Evolutionary conservation across 352 stramenopile genomes (phyloP).

Genomic region (Aphanomyces stellatus): DNA sequence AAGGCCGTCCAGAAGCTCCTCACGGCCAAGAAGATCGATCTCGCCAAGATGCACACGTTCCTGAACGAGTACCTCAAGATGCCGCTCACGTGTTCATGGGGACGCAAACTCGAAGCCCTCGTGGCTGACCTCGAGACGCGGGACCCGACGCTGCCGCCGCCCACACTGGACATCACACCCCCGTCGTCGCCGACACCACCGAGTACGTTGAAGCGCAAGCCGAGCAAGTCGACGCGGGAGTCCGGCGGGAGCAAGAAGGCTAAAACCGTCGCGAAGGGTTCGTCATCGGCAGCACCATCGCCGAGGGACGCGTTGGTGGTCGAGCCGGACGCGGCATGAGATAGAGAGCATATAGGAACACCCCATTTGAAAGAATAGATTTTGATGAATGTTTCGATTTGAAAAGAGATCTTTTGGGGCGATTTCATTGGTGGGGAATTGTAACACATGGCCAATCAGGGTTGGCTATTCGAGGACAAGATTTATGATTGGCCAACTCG

Average conservation of each 20-base stretch:
- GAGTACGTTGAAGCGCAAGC: background rate
- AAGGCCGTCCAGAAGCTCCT: conserved; percentile 43
- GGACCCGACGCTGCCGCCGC: background rate
- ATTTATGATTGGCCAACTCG: too few species aligned
- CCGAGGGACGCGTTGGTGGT: background rate
- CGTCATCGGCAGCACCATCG: too few species aligned
- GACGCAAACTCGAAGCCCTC: conserved; percentile 27
- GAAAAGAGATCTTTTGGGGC: too few species aligned
- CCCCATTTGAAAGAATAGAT: background rate
- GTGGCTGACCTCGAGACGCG: background rate
- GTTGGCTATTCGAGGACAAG: too few species aligned
- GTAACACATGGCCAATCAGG: too few species aligned
- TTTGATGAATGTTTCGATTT: too few species aligned
- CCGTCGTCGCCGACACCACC: background rate
- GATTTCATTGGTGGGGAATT: too few species aligned
- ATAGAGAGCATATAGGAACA: background rate
- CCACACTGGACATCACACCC: conserved; percentile 11
- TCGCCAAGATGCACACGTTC: conserved; percentile 54
- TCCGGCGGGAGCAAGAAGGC: background rate
- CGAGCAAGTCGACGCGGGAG: background rate
- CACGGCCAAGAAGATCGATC: conserved; percentile 31
- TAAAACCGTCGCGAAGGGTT: background rate
- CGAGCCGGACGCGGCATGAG: background rate
- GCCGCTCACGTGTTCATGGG: conserved; percentile 50
- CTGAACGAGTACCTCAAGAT: conserved; percentile 87